These are phyloP conservation scores for Moniliella sp. DNA, from an alignment of 1,284 basidiomycete genomes.

Conservation along the genomic window DNA sequence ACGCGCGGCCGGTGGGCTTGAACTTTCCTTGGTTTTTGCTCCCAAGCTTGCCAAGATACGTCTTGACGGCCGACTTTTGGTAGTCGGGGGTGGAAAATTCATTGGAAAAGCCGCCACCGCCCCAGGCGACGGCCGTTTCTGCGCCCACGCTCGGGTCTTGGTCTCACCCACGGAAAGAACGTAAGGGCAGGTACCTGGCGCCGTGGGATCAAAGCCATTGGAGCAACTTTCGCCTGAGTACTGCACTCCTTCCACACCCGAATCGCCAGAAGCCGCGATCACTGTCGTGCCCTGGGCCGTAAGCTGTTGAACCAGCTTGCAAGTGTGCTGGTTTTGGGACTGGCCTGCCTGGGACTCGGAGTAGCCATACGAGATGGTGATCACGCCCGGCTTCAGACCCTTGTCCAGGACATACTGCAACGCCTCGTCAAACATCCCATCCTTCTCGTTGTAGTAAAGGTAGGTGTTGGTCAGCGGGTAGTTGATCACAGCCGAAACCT, in stretches of 20 bases:
- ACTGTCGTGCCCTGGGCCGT: conserved; percentile 5
- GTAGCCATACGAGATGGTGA: conserved; percentile 3
- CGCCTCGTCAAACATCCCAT: too few relatives aligned
- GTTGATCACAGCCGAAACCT: too few relatives aligned
- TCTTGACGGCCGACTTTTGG: background rate
- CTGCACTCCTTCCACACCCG: conserved; percentile 4
- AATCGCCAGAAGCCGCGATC: conserved; percentile 4
- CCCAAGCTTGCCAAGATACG: background rate
- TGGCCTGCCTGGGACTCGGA: conserved; percentile 1
- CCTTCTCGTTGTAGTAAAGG: too few relatives aligned
- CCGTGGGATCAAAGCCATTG: conserved; percentile 4
- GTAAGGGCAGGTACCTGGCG: conserved; percentile 5
- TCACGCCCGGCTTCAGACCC: conserved; percentile 1
- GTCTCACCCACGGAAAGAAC: conserved; percentile 6
- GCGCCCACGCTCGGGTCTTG: conserved; percentile 1
- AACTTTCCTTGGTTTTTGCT: conserved; percentile 1
- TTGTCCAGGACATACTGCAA: too few relatives aligned
- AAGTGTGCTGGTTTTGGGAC: conserved; percentile 1
- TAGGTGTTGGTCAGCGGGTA: too few relatives aligned
- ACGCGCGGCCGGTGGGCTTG: conserved; percentile 4
- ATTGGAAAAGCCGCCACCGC: conserved; percentile 2
- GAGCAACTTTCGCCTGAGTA: too few relatives aligned
- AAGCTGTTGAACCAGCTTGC: conserved; percentile 3
- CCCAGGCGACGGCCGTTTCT: background rate
- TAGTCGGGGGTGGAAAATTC: conserved; percentile 1